Evolutionary conservation across 2,329 filamentous ascomycete genomes (phyloP).

Genomic region (Aspergillus pseudotamarii): DNA sequence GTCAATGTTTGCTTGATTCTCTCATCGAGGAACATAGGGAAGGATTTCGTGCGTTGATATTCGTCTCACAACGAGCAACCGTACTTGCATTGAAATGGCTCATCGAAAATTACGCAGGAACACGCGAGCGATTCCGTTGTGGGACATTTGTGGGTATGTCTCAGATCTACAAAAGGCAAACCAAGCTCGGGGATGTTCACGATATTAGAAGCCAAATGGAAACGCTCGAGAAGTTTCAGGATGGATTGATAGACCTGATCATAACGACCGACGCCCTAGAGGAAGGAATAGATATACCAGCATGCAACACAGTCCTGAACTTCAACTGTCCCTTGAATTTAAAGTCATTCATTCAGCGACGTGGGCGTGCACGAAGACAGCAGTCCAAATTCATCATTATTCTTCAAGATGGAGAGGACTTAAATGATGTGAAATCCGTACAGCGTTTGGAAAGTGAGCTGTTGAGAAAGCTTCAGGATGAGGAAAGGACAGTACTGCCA

Average conservation of each 20-base stretch:
- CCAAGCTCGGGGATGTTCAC: background rate
- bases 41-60: conserved; percentile 10
- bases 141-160: conserved; percentile 7
- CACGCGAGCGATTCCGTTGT: conserved; percentile 3
- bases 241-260: conserved; percentile 1
- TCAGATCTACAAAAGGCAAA: background rate
- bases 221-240: conserved; percentile 3
- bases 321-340: conserved; percentile 1
- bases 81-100: conserved; percentile 5
- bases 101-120: conserved; percentile 1
- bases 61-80: conserved; percentile 6
- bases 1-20: background rate
- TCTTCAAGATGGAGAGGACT: background rate
- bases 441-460: background rate
- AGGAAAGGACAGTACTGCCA: background rate
- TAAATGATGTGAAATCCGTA: background rate
- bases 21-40: conserved; percentile 4
- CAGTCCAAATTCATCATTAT: background rate
- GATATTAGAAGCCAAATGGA: conserved; percentile 1
- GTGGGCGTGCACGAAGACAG: conserved; percentile 3
- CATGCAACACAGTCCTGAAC: conserved; percentile 5
- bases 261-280: conserved; percentile 7
- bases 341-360: conserved; percentile 9
- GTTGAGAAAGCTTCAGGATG: background rate
- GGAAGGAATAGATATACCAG: conserved; percentile 9